Evolutionary conservation across 495 filamentous ascomycete genomes (phyloP), one percentile per base, ranked within the genome.

Genomic region (Sabuloglossum arenarium): DNA sequence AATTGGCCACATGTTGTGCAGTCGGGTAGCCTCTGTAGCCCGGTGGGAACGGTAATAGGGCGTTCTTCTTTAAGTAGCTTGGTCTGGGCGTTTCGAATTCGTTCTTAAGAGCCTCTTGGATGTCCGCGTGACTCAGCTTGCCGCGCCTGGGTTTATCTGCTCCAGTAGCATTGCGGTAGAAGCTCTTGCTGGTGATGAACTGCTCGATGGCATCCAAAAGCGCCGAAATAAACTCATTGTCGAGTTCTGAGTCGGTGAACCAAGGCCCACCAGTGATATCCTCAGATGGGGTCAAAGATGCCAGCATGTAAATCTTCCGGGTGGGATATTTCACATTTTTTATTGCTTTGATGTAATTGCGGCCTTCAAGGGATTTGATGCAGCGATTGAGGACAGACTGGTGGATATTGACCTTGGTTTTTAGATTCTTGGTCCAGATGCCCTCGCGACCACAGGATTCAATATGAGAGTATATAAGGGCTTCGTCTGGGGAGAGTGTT

Each of bases 251-350:
- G 53, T 94, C 85, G 23, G 84, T 88, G 62, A 88, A 96, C 85
- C 89, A 98, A 19, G 86, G 81, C 5, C 93, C 91, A 42, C 91
- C 93, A 0, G 88, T 93, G 21, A 89, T 81, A 49, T 91, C 83
- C 34, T 94, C 88, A 37, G 81, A 83, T 1, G 93, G 90, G 14
- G 76, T 73, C 25, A 94, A 70, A 55, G 75, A 73, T 53, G 70
- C 68, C 50, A 82, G 68, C 72, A 84, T 81, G 69, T 80, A 84
- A 62, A 77, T 79, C 65, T 80, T 82, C 52, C 78, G 74, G 53
- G 66, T 73, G 51, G 79, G 76, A 58, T 68, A 70, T 59, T 78
- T 79, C 66, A 78, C 75, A 68, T 73, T 78, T 65, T 74, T 73
- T 28, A 82, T 70, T 45, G 77, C 74, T 66, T 89, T 87, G 72